phyloP scores from a whole-genome alignment of 2,329 filamentous ascomycete species.

The Mycocentrospora acerina region DNA sequence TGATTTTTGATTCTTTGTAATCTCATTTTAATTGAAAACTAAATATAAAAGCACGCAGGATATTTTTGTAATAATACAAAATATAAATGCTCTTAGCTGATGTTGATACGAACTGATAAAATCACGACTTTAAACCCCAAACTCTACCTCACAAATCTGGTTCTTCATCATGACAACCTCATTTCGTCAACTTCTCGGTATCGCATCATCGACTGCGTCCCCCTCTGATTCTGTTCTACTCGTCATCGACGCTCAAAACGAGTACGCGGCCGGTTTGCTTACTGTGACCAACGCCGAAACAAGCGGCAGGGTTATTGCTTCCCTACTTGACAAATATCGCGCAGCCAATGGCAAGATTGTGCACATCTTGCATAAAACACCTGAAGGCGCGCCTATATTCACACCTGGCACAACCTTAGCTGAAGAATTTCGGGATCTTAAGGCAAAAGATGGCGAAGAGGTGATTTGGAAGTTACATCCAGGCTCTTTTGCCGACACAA shows the following conservation, averaged over 20 bases:
- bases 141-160: too few relatives aligned
- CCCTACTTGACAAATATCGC: constrained; percentile 61
- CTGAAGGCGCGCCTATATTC: constrained; percentile 64
- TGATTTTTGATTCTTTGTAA: too few relatives aligned
- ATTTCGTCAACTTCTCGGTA: constrained; percentile 57
- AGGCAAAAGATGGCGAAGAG: constrained; percentile 55
- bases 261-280: constrained; percentile 61
- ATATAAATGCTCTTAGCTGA: too few relatives aligned
- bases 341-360: constrained; percentile 55
- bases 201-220: constrained; percentile 56
- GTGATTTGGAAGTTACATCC: constrained; percentile 57
- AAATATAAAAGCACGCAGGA: too few relatives aligned
- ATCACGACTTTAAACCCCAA: too few relatives aligned
- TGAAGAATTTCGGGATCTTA: constrained; percentile 60
- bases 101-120: too few relatives aligned
- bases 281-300: constrained; percentile 54
- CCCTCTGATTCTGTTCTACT: constrained; percentile 60
- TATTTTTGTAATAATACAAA: too few relatives aligned
- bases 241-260: constrained; percentile 71
- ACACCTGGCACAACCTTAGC: constrained; percentile 61
- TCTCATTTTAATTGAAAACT: too few relatives aligned
- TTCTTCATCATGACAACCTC: constrained; percentile 21
- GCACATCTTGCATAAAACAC: constrained; percentile 61
- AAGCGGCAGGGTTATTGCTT: constrained; percentile 57
- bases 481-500: constrained; percentile 61